These are phyloP conservation scores for Heliamphora exappendiculata DNA, from an alignment of 148 eudicot species.

Conservation along the genomic window DNA sequence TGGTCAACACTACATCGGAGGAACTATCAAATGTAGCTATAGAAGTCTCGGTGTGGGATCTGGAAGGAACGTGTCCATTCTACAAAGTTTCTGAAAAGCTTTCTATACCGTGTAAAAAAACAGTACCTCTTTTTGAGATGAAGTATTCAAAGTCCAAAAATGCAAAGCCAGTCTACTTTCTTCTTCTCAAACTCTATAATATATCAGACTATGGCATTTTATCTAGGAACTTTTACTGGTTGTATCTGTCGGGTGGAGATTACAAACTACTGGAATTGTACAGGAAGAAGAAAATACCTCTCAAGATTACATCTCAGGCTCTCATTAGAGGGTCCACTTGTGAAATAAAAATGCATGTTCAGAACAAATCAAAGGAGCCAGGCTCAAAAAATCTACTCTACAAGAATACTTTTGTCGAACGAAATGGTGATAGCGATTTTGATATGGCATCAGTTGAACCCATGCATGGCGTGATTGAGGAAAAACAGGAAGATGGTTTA, in stretches of 20 bases:
- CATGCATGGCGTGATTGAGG: conserved; percentile 8
- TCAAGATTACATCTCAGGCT: conserved; percentile 57
- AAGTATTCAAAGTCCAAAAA: conserved; percentile 72
- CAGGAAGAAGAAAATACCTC: conserved; percentile 59
- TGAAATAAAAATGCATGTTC: conserved; percentile 50
- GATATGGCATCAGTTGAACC: conserved; percentile 19
- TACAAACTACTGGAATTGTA: conserved; percentile 75
- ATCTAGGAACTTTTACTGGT: conserved; percentile 93
- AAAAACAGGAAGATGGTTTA: conserved; percentile 27
- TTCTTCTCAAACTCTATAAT: conserved; percentile 77
- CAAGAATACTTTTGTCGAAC: conserved; percentile 34
- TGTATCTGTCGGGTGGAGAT: conserved; percentile 69
- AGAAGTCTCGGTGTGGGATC: conserved; percentile 81
- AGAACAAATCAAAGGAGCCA: conserved; percentile 69
- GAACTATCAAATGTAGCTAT: conserved; percentile 66
- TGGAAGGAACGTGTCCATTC: conserved; percentile 70
- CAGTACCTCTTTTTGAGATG: conserved; percentile 60
- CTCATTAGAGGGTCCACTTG: conserved; percentile 49
- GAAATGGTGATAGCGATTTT: conserved; percentile 16
- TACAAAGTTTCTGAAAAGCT: conserved; percentile 56
- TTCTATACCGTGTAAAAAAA: conserved; percentile 64
- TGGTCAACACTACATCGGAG: conserved; percentile 73
- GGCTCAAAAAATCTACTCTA: conserved; percentile 28
- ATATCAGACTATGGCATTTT: conserved; percentile 58
- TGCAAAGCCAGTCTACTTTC: conserved; percentile 76